Evolutionary conservation across 352 stramenopile genomes (phyloP).

Genomic region (Aphanomyces euteiches): DNA sequence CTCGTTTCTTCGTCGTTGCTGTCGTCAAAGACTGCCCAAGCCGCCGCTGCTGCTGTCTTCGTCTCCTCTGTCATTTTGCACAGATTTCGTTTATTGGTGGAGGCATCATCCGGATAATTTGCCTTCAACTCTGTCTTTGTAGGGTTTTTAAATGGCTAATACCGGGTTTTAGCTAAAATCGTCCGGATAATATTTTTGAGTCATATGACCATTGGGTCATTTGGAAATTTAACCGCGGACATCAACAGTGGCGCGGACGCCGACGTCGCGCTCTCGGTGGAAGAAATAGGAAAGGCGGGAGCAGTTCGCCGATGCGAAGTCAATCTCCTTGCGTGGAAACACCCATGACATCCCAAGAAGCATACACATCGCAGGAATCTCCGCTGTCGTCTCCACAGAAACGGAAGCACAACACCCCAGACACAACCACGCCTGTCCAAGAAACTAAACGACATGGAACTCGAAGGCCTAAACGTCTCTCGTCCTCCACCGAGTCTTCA

Average conservation of each 20-base stretch:
- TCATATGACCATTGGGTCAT: background rate
- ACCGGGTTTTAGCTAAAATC: no score
- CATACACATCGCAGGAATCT: background rate
- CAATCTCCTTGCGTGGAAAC: no score
- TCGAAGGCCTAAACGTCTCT: background rate
- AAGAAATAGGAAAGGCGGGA: background rate
- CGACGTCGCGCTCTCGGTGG: background rate
- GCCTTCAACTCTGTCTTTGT: no score
- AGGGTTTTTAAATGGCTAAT: no score
- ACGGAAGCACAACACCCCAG: slow-evolving; percentile 23
- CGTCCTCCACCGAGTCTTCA: no score
- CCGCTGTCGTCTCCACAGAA: background rate
- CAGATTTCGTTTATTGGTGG: background rate
- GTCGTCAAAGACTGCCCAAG: slow-evolving; percentile 20
- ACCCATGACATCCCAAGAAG: background rate
- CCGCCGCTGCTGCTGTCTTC: background rate
- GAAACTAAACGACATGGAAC: slow-evolving; percentile 13
- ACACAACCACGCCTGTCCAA: slow-evolving; percentile 5
- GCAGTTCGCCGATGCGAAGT: background rate
- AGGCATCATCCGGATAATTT: background rate
- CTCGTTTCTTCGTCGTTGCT: slow-evolving; percentile 14
- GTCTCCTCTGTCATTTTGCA: background rate
- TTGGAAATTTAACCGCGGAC: slow-evolving; percentile 16
- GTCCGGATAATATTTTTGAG: no score
- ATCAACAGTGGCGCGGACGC: slow-evolving; percentile 8